Conservation (phyloP, 2,329 filamentous ascomycete genomes). For the Xylariaceae sp. region DNA sequence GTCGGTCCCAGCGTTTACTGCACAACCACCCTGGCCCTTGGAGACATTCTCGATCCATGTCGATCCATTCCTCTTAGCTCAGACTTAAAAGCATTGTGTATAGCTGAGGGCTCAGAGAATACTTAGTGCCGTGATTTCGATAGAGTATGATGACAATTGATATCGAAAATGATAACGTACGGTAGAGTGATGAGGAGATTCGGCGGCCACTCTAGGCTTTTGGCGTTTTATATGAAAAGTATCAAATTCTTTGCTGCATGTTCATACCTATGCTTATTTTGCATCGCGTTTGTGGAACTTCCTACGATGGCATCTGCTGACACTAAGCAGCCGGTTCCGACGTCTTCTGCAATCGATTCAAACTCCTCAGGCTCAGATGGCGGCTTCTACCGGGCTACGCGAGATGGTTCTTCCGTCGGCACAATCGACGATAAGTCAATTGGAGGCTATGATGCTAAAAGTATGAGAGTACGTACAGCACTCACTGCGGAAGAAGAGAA, state of each 20-base stretch:
- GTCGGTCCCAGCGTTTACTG: background rate
- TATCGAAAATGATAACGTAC: background rate
- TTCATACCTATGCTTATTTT: too few species aligned
- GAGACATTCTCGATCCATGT: background rate
- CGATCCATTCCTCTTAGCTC: background rate
- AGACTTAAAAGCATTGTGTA: background rate
- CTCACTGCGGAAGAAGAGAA: conserved; percentile 41
- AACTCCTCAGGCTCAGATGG: conserved; percentile 12
- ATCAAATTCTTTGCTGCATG: too few species aligned
- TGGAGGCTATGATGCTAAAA: conserved; percentile 30
- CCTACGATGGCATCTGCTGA: background rate
- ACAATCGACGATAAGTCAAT: conserved; percentile 16
- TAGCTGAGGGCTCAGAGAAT: too few species aligned
- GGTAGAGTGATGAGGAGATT: too few species aligned
- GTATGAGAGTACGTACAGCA: conserved; percentile 25
- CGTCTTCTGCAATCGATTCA: background rate
- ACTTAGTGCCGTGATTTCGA: conserved; percentile 22
- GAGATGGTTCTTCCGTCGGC: conserved; percentile 18
- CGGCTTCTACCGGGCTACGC: conserved; percentile 15
- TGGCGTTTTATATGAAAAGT: too few species aligned
- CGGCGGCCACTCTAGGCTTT: too few species aligned
- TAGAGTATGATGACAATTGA: conserved; percentile 16
- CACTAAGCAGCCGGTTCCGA: background rate
- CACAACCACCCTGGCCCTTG: background rate
- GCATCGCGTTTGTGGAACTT: background rate